phyloP scores from a whole-genome alignment of 2,329 filamentous ascomycete species.

The Aureobasidium sp. region DNA sequence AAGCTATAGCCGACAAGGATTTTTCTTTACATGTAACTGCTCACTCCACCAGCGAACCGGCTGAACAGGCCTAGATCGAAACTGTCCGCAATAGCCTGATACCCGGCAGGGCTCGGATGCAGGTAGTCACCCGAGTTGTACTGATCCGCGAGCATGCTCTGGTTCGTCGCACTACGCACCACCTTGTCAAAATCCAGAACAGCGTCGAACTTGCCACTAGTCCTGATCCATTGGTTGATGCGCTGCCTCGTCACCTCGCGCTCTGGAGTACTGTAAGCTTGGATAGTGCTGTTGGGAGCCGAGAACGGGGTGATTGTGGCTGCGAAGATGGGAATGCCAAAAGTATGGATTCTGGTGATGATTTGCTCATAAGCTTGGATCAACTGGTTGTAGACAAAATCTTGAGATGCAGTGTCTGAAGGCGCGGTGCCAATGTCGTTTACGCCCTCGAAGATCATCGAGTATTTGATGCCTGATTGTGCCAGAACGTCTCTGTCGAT shows the following conservation, averaged over 20 bases:
- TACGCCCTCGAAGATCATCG: slow-evolving; percentile 61
- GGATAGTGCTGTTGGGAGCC: slow-evolving; percentile 35
- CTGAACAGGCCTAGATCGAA: slow-evolving; percentile 53
- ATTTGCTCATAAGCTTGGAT: slow-evolving; percentile 56
- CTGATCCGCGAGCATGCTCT: slow-evolving; percentile 42
- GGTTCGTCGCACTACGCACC: slow-evolving; percentile 45
- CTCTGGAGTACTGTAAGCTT: slow-evolving; percentile 49
- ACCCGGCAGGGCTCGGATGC: slow-evolving; percentile 55
- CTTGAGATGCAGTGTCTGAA: slow-evolving; percentile 40
- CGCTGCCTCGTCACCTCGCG: slow-evolving; percentile 51
- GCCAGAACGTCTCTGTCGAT: slow-evolving; percentile 59
- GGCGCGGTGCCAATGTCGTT: slow-evolving; percentile 57
- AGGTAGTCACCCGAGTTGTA: slow-evolving; percentile 60
- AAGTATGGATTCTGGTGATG: slow-evolving; percentile 46
- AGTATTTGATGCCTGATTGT: slow-evolving; percentile 52
- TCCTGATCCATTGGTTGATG: slow-evolving; percentile 57
- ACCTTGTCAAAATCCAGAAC: slow-evolving; percentile 57
- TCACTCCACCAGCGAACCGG: slow-evolving; percentile 22
- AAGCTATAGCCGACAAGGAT: background rate
- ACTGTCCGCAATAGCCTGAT: slow-evolving; percentile 51
- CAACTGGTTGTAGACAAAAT: slow-evolving; percentile 43
- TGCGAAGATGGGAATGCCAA: slow-evolving; percentile 52
- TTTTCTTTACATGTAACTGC: slow-evolving; percentile 17
- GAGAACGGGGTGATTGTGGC: slow-evolving; percentile 62
- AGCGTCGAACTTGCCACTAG: slow-evolving; percentile 50